These are phyloP conservation scores for Euphorbia corollata DNA, from an alignment of 441 rosid genomes.

Conservation along the genomic window DNA sequence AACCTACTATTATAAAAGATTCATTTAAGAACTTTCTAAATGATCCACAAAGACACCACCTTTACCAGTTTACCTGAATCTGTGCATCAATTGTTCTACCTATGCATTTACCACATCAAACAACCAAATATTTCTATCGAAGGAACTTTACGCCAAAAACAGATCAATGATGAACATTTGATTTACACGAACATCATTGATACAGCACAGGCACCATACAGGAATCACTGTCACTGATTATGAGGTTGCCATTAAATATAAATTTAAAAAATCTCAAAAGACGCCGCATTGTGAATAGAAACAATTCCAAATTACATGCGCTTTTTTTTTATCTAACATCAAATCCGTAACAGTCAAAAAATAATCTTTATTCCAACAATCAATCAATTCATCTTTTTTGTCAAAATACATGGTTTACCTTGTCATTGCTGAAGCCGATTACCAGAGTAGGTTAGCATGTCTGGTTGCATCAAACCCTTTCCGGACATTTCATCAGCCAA, in stretches of 20 bases:
- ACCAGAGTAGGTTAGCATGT: slow-evolving; percentile 13
- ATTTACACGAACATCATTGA: no score
- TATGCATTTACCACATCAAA: no score
- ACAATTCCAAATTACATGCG: not conserved
- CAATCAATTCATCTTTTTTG: slow-evolving; percentile 1
- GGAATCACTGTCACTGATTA: not conserved
- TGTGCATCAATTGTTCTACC: no score
- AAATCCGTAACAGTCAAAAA: not conserved
- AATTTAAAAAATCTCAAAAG: not conserved
- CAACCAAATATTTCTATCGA: no score
- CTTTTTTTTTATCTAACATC: slow-evolving; percentile 11
- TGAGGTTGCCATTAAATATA: not conserved
- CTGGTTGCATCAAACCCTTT: slow-evolving; percentile 25
- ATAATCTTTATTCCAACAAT: slow-evolving; percentile 5
- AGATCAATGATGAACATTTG: no score
- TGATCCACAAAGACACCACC: no score
- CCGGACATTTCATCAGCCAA: slow-evolving; percentile 33
- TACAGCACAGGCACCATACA: no score
- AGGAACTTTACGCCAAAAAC: no score
- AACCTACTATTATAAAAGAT: no score
- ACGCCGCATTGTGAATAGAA: not conserved
- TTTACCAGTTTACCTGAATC: no score
- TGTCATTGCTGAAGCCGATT: not conserved
- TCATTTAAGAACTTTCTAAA: no score
- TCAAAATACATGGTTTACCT: slow-evolving; percentile 1